Percentiles rank a stretch among this genome's conserved stretches.
Evolutionary conservation across 441 rosid species (phyloP).

Genomic region (Populus tomentosa): DNA sequence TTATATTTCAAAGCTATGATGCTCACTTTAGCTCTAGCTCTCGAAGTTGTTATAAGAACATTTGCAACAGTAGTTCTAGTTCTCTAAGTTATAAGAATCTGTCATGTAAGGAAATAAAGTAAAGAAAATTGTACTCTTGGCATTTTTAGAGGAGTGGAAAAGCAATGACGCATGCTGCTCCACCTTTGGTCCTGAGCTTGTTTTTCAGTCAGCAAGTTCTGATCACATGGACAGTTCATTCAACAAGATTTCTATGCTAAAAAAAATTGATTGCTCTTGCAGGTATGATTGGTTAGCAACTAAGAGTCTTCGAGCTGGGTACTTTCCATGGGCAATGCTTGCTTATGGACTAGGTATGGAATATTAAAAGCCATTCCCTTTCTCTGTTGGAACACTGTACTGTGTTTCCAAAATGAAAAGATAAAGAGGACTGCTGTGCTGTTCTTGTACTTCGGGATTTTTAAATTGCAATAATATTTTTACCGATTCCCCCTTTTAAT

Average conservation of each 20-base stretch:
- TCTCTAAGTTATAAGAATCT: too few species aligned
- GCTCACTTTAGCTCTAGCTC: not conserved
- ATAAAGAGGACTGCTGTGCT: not conserved
- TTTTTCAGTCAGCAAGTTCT: not conserved
- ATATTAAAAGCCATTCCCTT: not conserved
- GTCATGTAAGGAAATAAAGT: not conserved
- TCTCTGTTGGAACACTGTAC: not conserved
- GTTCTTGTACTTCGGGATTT: not conserved
- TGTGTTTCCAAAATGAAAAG: not conserved
- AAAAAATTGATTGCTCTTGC: slow-evolving; percentile 13
- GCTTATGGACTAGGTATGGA: slow-evolving; percentile 86
- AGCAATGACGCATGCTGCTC: not conserved
- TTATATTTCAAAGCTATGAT: not conserved
- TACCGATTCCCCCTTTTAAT: too few species aligned
- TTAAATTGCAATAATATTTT: not conserved
- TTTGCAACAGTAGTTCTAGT: too few species aligned
- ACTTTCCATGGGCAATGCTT: slow-evolving; percentile 86
- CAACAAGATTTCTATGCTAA: slow-evolving; percentile 1
- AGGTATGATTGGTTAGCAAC: slow-evolving; percentile 93
- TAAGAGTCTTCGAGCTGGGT: slow-evolving; percentile 80
- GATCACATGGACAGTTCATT: not conserved
- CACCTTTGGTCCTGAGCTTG: not conserved
- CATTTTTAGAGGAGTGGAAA: not conserved
- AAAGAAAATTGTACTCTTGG: not conserved
- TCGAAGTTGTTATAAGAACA: not conserved